Base-by-base conservation (phyloP, 805 yeast genomes). In the Tetrapisispora fleetii region DNA sequence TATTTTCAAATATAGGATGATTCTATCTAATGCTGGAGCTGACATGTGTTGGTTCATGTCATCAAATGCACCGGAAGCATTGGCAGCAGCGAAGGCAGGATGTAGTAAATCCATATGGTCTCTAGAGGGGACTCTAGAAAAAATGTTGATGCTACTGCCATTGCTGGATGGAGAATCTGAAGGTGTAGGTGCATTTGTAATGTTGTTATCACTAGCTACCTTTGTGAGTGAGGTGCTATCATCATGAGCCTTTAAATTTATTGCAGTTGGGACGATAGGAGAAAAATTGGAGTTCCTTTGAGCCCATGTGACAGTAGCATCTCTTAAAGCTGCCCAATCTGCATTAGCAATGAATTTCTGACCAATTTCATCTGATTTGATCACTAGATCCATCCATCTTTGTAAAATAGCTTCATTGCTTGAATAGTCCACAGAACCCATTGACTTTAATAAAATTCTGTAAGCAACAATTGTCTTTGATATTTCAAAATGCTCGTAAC, bases 261-360 rank as follows among this genome's bases (percentile, higher is more conserved):
- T 27, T 18, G 21, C 18, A n/a, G 10, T 27, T 4, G 17, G 8
- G 7, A 27, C 27, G 18, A 17, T 10, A n/a, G 36, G 36, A 16
- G 40, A 24, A 7, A n/a, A 10, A 6, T 35, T 37, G 24, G 40
- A 40, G 19, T 35, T 27, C 22, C 27, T 35, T 33, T 56, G 57
- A n/a, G 62, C 46, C 58, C 58, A 58, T 3, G 56, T 51, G 8
- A 62, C 50, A 1, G 91, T 84, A 19, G 90, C 85, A 62, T 81
- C 87, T 68, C 89, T 77, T 47, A 84, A 63, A 2, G 89, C 83
- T 24, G 85, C 81, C 89, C 89, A 84, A 65, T 83, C 89, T 11
- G 90, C 90, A 62, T 78, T 79, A 4, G 89, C 87, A 56, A 84
- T 79, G 61, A 79, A 81, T 22, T 61, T 65, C 64, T 75, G 76